Percentiles rank a stretch among this genome's conserved stretches.
These are phyloP conservation scores for Diutina mesorugosa DNA, from an alignment of 1,139 yeast species.

Conservation along the genomic window DNA sequence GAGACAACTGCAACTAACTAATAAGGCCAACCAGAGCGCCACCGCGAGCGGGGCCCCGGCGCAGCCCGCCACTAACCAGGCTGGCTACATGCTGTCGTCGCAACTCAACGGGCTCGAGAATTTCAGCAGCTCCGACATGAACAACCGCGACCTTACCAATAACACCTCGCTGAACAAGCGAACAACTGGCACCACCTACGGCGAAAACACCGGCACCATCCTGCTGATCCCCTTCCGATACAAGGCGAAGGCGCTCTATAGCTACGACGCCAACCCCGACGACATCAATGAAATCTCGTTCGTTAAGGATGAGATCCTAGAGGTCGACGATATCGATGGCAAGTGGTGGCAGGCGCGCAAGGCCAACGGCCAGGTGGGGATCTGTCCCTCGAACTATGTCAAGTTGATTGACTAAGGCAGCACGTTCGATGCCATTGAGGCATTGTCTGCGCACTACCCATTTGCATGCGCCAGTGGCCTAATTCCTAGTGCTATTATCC, in stretches of 20 bases:
- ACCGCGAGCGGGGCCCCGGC: slow-evolving; percentile 10
- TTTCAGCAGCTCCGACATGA: slow-evolving; percentile 29
- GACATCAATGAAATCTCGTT: slow-evolving; percentile 91
- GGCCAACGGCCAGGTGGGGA: slow-evolving; percentile 85
- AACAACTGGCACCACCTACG: slow-evolving; percentile 4
- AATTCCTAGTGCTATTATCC: neutral
- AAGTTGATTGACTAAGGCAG: slow-evolving; percentile 32
- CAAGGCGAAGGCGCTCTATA: slow-evolving; percentile 75
- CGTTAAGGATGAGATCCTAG: slow-evolving; percentile 78
- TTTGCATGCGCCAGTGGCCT: neutral
- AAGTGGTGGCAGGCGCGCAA: slow-evolving; percentile 98
- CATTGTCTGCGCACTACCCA: neutral
- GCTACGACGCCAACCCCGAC: slow-evolving; percentile 86
- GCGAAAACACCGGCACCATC: slow-evolving; percentile 4
- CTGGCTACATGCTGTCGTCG: slow-evolving; percentile 37
- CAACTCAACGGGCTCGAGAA: slow-evolving; percentile 50
- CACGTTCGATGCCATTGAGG: neutral
- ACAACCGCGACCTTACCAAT: slow-evolving; percentile 21
- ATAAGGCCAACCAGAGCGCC: slow-evolving; percentile 5
- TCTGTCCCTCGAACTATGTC: slow-evolving; percentile 92
- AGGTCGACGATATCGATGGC: slow-evolving; percentile 87
- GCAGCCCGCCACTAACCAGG: slow-evolving; percentile 12
- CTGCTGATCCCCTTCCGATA: slow-evolving; percentile 52
- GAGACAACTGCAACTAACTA: slow-evolving; percentile 26
- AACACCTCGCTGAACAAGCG: slow-evolving; percentile 10